phyloP scores from a whole-genome alignment of 2,329 filamentous ascomycete species.

The Apiospora marii region DNA sequence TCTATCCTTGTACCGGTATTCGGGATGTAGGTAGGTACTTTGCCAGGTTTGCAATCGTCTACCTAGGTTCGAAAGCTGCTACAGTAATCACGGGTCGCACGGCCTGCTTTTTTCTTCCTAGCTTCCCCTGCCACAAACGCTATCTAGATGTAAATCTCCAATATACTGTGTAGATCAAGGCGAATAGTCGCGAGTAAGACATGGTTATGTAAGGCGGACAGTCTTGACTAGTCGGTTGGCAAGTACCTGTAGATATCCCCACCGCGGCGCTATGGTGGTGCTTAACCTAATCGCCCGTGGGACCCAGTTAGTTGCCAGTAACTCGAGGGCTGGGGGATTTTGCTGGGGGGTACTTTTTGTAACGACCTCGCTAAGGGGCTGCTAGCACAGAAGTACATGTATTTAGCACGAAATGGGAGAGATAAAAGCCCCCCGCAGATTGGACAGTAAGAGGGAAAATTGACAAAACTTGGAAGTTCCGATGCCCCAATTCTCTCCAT shows the following conservation, averaged over 20 bases:
- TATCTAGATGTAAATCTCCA: background rate
- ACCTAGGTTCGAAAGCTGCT: no score
- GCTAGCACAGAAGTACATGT: background rate
- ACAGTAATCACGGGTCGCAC: background rate
- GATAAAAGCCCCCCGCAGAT: conserved; percentile 9
- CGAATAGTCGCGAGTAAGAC: background rate
- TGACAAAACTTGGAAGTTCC: conserved; percentile 5
- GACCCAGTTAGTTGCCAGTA: conserved; percentile 3
- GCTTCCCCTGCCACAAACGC: background rate
- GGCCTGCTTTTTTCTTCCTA: background rate
- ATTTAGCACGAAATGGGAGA: background rate
- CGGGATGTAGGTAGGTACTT: background rate
- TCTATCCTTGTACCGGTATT: no score
- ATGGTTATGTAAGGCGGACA: background rate
- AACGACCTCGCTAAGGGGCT: background rate
- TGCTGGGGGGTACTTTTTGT: background rate
- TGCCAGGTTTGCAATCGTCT: background rate
- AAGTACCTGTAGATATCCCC: conserved; percentile 1
- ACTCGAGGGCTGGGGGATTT: background rate
- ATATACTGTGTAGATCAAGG: conserved; percentile 5
- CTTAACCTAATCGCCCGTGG: conserved; percentile 12
- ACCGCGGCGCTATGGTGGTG: background rate
- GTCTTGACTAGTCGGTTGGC: background rate
- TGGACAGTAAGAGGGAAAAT: background rate
- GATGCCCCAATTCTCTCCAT: background rate